Conservation (phyloP, 306 rosid genomes). For the Rosa persica region DNA sequence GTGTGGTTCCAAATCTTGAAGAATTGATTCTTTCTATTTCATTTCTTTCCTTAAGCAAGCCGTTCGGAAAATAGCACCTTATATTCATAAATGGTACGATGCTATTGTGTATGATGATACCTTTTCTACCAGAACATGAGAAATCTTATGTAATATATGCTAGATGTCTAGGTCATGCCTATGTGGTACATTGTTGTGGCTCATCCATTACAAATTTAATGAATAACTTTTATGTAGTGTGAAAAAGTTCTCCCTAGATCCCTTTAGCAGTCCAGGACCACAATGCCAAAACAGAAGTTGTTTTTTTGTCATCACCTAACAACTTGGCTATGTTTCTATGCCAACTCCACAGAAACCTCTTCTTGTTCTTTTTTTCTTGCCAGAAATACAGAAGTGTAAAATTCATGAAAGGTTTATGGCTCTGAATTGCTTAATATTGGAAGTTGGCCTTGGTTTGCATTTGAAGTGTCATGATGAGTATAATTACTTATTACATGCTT, state of each 20-base stretch:
- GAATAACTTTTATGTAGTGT: neutral
- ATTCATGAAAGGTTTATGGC: neutral
- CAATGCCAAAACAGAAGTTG: neutral
- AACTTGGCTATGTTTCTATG: neutral
- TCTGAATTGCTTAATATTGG: neutral
- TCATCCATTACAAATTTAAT: neutral
- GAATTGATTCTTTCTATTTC: neutral
- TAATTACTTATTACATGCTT: neutral
- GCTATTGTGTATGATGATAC: neutral
- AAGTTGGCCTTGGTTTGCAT: neutral
- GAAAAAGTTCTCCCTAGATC: neutral
- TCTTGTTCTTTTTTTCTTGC: neutral
- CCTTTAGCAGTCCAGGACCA: neutral
- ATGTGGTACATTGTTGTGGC: neutral
- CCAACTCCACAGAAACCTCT: neutral
- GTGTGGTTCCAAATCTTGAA: neutral
- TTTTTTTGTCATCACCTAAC: neutral
- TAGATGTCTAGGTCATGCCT: neutral
- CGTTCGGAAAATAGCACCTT: neutral
- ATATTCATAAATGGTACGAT: neutral
- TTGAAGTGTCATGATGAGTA: neutral
- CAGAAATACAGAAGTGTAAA: neutral
- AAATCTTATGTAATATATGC: neutral
- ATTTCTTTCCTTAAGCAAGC: neutral
- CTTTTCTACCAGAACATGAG: neutral